phyloP scores from a whole-genome alignment of 2,329 filamentous ascomycete genomes.

The Aureobasidium sp. region DNA sequence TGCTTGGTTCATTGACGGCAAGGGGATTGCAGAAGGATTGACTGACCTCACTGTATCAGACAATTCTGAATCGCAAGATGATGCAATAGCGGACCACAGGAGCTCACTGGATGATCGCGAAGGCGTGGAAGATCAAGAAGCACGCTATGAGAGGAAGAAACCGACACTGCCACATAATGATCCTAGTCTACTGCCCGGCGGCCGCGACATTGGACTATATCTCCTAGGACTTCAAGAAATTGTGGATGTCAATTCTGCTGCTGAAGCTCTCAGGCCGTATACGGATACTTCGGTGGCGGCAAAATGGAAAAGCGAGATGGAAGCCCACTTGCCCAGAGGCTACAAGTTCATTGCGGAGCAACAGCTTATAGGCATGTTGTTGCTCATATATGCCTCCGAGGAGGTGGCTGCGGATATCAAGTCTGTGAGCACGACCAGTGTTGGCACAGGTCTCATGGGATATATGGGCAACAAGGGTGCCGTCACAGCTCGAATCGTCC shows the following conservation, averaged over 20 bases:
- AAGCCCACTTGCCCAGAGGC: constrained; percentile 63
- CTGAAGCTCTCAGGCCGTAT: constrained; percentile 70
- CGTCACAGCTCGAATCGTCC: constrained; percentile 67
- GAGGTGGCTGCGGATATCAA: constrained; percentile 65
- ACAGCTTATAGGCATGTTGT: constrained; percentile 76
- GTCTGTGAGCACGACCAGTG: constrained; percentile 70
- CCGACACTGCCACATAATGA: constrained; percentile 40
- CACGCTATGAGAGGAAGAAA: constrained; percentile 34
- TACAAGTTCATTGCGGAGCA: constrained; percentile 72
- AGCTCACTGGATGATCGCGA: constrained; percentile 30
- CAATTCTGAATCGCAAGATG: constrained; percentile 18
- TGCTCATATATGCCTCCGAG: constrained; percentile 79
- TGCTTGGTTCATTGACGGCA: constrained; percentile 78
- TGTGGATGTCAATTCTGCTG: constrained; percentile 71
- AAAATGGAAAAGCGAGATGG: constrained; percentile 73
- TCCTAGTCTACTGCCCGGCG: constrained; percentile 42
- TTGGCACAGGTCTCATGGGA: constrained; percentile 83
- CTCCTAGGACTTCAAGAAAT: constrained; percentile 88
- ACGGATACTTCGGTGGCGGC: constrained; percentile 62
- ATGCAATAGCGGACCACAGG: background rate
- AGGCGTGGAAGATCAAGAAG: constrained; percentile 41
- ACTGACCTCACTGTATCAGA: constrained; percentile 41
- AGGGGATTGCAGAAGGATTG: constrained; percentile 58
- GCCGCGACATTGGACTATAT: constrained; percentile 75
- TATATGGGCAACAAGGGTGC: constrained; percentile 97